Base-by-base conservation (phyloP, 1,284 basidiomycete genomes). In the Sparassis latifolia region DNA sequence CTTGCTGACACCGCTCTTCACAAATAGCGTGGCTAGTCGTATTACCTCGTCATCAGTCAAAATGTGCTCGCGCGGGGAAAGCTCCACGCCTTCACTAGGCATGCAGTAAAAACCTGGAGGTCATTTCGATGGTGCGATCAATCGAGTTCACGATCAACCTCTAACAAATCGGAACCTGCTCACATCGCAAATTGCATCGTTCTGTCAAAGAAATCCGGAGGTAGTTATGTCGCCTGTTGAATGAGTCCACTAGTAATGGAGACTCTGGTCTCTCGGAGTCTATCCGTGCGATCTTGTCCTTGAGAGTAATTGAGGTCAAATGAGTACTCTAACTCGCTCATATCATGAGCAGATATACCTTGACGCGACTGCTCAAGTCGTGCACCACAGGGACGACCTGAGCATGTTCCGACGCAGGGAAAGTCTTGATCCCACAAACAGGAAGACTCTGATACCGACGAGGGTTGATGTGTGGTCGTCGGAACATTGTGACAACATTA, bases 141-240 rank as follows among this genome's bases (percentile, higher is more conserved):
- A n/a, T 38, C 35, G n/a, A 20, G 20, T 20, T 20, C 20, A 20
- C 20, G 20, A 20, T 20, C 20, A 20, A 20, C 20, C 20, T 20
- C 20, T 20, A 20, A 20, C 20, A 20, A 20, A 20, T 20, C 20
- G 20, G 20, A 20, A 20, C 20, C 20, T 20, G 20, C 20, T 20
- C 58, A 87, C 92, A 94, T 68, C 92, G 78, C 49, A 95, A 70
- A 68, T 94, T 94, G 67, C 92, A 95, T 52, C 81, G 74, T 66
- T 95, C 92, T 0, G 92, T 93, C 41, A 94, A 70, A 2, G 89
- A 92, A 52, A 93, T 90, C 44, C 91, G 79, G 10, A 94, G 76
- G 65, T 94, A 94, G 65, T 89, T 84, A 65, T 94, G 91, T 48
- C 70, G 73, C 35, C 89, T 74, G 28, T 74, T 67, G 63, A 84